Conservation (phyloP, 345 rosid genomes). For the Citrus trifoliata region DNA sequence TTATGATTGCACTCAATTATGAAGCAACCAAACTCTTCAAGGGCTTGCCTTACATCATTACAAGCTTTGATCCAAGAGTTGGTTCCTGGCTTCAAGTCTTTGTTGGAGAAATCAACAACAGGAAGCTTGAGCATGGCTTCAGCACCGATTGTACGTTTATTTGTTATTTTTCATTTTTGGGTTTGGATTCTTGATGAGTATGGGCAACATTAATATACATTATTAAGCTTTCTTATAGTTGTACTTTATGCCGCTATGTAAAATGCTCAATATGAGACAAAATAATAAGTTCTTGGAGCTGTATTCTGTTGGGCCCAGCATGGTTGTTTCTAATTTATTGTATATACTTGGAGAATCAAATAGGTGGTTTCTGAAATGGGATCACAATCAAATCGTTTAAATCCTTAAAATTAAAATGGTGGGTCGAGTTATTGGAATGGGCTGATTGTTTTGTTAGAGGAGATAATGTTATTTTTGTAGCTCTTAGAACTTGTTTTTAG, state of each 20-base stretch:
- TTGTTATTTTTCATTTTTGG: not conserved
- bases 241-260: too few relatives aligned
- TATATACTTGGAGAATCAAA: not conserved
- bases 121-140: slow-evolving; percentile 23
- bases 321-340: not conserved
- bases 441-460: not conserved
- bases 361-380: not conserved
- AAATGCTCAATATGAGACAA: not conserved
- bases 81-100: slow-evolving; percentile 41
- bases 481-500: too few relatives aligned
- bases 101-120: slow-evolving; percentile 18
- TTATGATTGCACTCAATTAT: slow-evolving; percentile 36
- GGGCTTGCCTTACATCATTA: slow-evolving; percentile 43
- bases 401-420: not conserved
- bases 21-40: slow-evolving; percentile 70
- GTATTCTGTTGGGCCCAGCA: not conserved
- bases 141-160: slow-evolving; percentile 6
- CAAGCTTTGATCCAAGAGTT: slow-evolving; percentile 37
- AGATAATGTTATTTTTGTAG: too few relatives aligned
- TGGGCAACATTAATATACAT: not conserved
- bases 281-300: not conserved
- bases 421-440: not conserved
- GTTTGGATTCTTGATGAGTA: not conserved
- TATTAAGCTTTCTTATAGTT: not conserved
- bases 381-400: not conserved